Evolutionary conservation across 2,329 filamentous ascomycete genomes (phyloP).

Genomic region (Dendryphion nanum): DNA sequence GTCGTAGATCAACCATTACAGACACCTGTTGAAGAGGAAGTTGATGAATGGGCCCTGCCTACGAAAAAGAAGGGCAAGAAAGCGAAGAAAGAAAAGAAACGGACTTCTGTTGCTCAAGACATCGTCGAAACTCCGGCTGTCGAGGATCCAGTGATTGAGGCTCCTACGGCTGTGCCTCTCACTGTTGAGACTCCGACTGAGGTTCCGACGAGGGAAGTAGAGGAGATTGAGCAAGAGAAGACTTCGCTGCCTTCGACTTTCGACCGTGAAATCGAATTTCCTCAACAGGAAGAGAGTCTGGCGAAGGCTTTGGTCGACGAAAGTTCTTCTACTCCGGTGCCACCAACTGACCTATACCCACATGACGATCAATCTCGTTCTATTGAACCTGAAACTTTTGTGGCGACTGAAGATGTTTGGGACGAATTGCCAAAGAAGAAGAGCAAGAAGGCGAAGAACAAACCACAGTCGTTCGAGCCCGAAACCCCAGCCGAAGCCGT

Average conservation of each 20-base stretch:
- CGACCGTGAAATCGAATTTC: background rate
- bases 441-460: constrained; percentile 18
- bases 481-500: constrained; percentile 2
- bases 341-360: too few species aligned
- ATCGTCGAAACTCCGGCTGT: constrained; percentile 25
- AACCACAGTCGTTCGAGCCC: constrained; percentile 11
- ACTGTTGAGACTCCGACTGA: constrained; percentile 30
- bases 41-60: background rate
- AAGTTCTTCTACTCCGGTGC: too few species aligned
- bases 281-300: background rate
- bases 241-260: constrained; percentile 8
- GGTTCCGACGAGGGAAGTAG: constrained; percentile 15
- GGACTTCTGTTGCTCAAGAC: constrained; percentile 23
- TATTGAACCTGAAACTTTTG: too few species aligned
- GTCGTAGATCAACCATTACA: too few species aligned
- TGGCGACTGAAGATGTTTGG: background rate
- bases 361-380: too few species aligned
- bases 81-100: constrained; percentile 28
- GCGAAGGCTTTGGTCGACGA: background rate
- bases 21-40: background rate
- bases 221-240: constrained; percentile 9
- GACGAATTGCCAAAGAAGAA: constrained; percentile 14
- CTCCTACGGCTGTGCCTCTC: constrained; percentile 28
- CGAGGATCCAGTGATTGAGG: constrained; percentile 33
- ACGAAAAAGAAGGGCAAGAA: constrained; percentile 28